Percentiles rank a stretch among this genome's conserved stretches.
phyloP scores from a whole-genome alignment of 345 rosid genomes.

The Physaria fendleri region DNA sequence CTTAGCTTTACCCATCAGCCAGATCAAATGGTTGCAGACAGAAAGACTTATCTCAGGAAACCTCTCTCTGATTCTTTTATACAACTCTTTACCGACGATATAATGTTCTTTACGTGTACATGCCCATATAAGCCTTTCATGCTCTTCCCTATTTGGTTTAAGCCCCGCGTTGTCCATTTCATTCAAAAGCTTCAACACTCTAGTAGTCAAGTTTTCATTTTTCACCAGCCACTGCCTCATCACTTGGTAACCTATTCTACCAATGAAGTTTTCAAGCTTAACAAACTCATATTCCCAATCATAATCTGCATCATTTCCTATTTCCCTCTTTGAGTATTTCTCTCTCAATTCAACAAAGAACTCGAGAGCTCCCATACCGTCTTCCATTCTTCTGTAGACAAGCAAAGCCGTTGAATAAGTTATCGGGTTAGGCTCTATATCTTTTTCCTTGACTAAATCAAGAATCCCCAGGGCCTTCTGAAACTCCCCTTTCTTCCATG shows the following conservation, averaged over 20 bases:
- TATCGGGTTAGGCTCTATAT: constrained; percentile 56
- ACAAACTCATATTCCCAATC: constrained; percentile 61
- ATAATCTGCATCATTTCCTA: constrained; percentile 35
- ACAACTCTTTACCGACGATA: constrained; percentile 65
- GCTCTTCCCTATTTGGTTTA: constrained; percentile 48
- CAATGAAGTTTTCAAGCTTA: constrained; percentile 57
- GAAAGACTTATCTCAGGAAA: constrained; percentile 57
- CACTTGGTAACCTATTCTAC: constrained; percentile 73
- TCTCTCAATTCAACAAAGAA: constrained; percentile 61
- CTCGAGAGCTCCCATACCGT: constrained; percentile 66
- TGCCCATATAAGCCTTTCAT: constrained; percentile 87
- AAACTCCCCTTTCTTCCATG: constrained; percentile 48
- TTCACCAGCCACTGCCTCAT: constrained; percentile 79
- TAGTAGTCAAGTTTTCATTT: constrained; percentile 40
- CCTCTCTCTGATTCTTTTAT: constrained; percentile 59
- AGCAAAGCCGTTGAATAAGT: constrained; percentile 76
- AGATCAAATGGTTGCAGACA: constrained; percentile 91
- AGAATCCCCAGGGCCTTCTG: constrained; percentile 57
- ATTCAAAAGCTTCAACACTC: constrained; percentile 57
- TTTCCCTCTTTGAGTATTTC: constrained; percentile 48
- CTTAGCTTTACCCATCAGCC: constrained; percentile 93
- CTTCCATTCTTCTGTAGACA: constrained; percentile 75
- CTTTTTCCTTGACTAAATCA: constrained; percentile 51
- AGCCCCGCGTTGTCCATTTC: constrained; percentile 64
- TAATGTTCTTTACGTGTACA: constrained; percentile 76